Conservation (phyloP, 805 yeast genomes). For the Teunomyces funiuensis region DNA sequence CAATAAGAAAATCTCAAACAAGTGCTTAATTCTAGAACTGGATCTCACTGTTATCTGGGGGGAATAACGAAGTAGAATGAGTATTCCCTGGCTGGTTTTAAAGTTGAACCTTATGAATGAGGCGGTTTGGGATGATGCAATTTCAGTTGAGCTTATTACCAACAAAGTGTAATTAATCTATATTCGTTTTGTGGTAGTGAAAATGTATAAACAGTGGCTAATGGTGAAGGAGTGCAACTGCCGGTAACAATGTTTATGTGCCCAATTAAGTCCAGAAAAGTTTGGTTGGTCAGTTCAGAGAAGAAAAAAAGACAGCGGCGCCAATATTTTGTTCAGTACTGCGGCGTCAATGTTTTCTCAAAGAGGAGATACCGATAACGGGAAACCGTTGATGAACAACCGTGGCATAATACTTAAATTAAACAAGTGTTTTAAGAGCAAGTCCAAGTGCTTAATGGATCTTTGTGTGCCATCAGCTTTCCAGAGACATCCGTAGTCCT, state of each 20-base stretch:
- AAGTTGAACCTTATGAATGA: background rate
- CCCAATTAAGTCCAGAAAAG: background rate
- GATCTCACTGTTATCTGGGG: background rate
- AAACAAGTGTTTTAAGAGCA: too few relatives aligned
- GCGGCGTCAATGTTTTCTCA: background rate
- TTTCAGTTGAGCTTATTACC: background rate
- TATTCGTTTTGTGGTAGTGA: too few relatives aligned
- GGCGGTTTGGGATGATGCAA: background rate
- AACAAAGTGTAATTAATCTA: background rate
- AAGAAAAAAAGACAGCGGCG: conserved; percentile 1
- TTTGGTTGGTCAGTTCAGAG: conserved; percentile 2
- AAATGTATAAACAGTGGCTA: background rate
- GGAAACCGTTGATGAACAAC: background rate
- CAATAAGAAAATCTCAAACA: background rate
- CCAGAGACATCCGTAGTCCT: too few relatives aligned
- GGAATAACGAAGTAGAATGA: background rate
- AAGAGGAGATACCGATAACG: background rate
- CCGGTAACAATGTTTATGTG: background rate
- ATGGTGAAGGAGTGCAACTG: background rate
- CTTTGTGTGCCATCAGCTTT: too few relatives aligned
- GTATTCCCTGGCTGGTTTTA: background rate
- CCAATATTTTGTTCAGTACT: background rate
- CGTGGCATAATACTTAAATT: background rate
- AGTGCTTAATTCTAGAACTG: background rate
- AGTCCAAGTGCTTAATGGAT: too few relatives aligned